phyloP scores from a whole-genome alignment of 441 rosid genomes.

The Oxalis stricta region DNA sequence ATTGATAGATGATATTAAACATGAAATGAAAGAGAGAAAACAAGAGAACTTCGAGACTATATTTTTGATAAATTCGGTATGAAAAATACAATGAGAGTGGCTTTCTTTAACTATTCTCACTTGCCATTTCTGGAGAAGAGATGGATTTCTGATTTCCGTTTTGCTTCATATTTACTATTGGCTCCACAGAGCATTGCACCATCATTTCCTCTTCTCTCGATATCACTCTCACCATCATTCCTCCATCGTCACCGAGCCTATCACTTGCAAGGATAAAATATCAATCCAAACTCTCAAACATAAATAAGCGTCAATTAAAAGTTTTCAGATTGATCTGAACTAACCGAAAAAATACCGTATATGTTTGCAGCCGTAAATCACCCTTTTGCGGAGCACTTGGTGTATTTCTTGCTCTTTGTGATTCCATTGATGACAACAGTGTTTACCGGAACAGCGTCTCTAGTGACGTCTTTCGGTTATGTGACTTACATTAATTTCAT shows the following conservation, averaged over 20 bases:
- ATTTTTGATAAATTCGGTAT: too few relatives aligned
- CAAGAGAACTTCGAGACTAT: too few relatives aligned
- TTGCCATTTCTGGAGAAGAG: constrained; percentile 24
- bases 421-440: constrained; percentile 17
- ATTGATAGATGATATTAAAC: too few relatives aligned
- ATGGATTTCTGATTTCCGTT: constrained; percentile 18
- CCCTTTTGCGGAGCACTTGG: constrained; percentile 29
- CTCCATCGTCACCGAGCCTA: constrained; percentile 23
- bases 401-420: constrained; percentile 21
- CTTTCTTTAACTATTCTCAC: too few relatives aligned
- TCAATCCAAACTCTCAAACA: too few relatives aligned
- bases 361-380: constrained; percentile 39
- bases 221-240: constrained; percentile 37
- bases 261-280: too few relatives aligned
- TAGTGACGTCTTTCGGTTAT: constrained; percentile 14
- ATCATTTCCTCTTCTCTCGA: constrained; percentile 24
- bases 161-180: constrained; percentile 23
- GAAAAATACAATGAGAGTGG: too few relatives aligned
- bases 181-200: constrained; percentile 29
- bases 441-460: constrained; percentile 17
- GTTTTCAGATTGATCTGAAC: too few relatives aligned
- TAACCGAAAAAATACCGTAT: too few relatives aligned
- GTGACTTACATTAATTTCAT: constrained; percentile 21
- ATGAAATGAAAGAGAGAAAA: too few relatives aligned
- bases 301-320: too few relatives aligned